Percentiles rank a stretch among this genome's conserved stretches.
These are phyloP conservation scores for Picocystis salinarum DNA, from an alignment of 139 green algal species.

Conservation along the genomic window DNA sequence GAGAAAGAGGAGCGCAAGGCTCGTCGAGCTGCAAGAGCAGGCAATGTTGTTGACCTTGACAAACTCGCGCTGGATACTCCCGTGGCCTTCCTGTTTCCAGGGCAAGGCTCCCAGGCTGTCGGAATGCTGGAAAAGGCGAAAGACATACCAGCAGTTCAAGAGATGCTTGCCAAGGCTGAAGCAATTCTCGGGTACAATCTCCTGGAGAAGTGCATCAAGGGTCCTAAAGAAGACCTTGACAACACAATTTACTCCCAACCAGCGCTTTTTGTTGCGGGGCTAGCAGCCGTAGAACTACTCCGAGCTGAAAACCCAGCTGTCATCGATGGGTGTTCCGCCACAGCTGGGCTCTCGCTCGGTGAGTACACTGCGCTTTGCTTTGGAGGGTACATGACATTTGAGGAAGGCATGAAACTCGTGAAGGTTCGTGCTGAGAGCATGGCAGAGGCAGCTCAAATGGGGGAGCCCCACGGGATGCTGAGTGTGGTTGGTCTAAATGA, in stretches of 20 bases:
- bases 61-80: conserved; percentile 14
- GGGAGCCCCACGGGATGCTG: conserved; percentile 68
- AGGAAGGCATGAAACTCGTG: conserved; percentile 75
- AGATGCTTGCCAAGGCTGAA: conserved; percentile 57
- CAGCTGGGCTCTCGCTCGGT: conserved; percentile 63
- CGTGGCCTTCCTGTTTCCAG: conserved; percentile 69
- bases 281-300: conserved; percentile 62
- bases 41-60: no score
- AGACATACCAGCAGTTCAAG: conserved; percentile 46
- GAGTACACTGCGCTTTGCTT: conserved; percentile 83
- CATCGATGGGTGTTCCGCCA: conserved; percentile 20
- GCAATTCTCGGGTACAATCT: conserved; percentile 66
- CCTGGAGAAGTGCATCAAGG: conserved; percentile 30
- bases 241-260: conserved; percentile 52
- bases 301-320: conserved; percentile 17
- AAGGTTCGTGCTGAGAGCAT: conserved; percentile 65
- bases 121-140: conserved; percentile 45
- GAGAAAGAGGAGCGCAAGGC: not conserved
- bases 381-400: conserved; percentile 60
- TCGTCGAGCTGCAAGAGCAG: not conserved
- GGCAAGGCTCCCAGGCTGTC: conserved; percentile 69
- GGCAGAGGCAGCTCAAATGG: conserved; percentile 37
- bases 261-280: conserved; percentile 68
- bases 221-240: conserved; percentile 68
- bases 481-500: conserved; percentile 67